Conservation (phyloP, 192 early-diverging fungal species). For the Gigaspora rosea region DNA sequence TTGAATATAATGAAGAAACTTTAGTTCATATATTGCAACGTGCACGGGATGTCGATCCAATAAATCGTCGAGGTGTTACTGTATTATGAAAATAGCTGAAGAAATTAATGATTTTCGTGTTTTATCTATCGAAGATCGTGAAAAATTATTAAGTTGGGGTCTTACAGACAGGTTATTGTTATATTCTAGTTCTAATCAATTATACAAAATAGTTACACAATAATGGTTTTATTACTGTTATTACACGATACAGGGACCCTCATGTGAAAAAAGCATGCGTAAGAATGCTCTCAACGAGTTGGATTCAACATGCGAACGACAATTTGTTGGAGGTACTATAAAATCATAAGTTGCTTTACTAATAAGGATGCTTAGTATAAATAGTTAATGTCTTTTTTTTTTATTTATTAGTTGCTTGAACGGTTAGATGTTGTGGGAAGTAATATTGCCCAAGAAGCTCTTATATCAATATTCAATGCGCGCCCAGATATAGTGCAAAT, state of each 20-base stretch:
- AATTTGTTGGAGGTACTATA: slow-evolving; percentile 65
- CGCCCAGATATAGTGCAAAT: no score
- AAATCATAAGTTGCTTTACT: no score
- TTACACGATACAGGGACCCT: slow-evolving; percentile 52
- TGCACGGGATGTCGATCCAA: slow-evolving; percentile 74
- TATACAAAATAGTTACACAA: neutral
- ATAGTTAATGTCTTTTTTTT: neutral
- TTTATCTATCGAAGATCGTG: slow-evolving; percentile 69
- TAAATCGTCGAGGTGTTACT: slow-evolving; percentile 73
- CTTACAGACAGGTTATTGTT: slow-evolving; percentile 71
- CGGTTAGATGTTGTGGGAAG: slow-evolving; percentile 74
- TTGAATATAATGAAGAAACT: slow-evolving; percentile 63
- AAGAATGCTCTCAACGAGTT: slow-evolving; percentile 66
- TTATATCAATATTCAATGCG: slow-evolving; percentile 63
- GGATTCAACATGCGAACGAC: slow-evolving; percentile 74
- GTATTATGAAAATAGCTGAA: slow-evolving; percentile 69
- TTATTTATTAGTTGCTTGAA: slow-evolving; percentile 63
- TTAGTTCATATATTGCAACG: slow-evolving; percentile 73
- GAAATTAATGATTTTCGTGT: slow-evolving; percentile 68
- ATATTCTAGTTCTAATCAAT: neutral
- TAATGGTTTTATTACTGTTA: neutral
- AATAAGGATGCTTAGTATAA: no score
- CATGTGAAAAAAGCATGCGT: slow-evolving; percentile 75
- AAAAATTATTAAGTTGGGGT: slow-evolving; percentile 71
- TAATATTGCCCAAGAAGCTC: slow-evolving; percentile 59